Conservation (phyloP, 768 basidiomycete species). For the Gloeophyllum trabeum region DNA sequence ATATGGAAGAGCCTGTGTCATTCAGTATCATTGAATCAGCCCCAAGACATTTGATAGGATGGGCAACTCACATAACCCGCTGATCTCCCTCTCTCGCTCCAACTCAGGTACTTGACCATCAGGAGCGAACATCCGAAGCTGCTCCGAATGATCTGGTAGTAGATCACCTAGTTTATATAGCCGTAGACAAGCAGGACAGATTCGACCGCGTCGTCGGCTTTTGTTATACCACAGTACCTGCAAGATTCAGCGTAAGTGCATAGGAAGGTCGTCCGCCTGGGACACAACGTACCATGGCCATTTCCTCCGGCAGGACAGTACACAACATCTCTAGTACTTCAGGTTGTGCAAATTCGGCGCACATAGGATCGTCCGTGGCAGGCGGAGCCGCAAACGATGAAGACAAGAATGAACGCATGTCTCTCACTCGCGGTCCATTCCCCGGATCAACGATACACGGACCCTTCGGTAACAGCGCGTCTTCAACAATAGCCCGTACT, state of each 20-base stretch:
- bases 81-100: slow-evolving; percentile 53
- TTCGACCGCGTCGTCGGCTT: slow-evolving; percentile 53
- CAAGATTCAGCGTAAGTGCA: neutral
- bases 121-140: slow-evolving; percentile 7
- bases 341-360: slow-evolving; percentile 67
- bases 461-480: slow-evolving; percentile 11
- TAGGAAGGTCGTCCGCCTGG: neutral
- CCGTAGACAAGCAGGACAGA: slow-evolving; percentile 72
- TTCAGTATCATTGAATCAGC: slow-evolving; percentile 2
- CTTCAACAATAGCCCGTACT: slow-evolving; percentile 4
- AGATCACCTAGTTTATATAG: slow-evolving; percentile 61
- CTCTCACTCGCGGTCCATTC: slow-evolving; percentile 65
- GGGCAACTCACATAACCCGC: slow-evolving; percentile 57
- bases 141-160: slow-evolving; percentile 18
- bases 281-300: slow-evolving; percentile 43
- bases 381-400: slow-evolving; percentile 62
- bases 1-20: slow-evolving; percentile 58
- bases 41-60: neutral
- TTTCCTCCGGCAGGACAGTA: slow-evolving; percentile 60
- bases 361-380: slow-evolving; percentile 51
- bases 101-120: slow-evolving; percentile 29
- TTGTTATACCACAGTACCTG: slow-evolving; percentile 84
- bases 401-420: slow-evolving; percentile 51
- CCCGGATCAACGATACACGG: slow-evolving; percentile 74
- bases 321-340: slow-evolving; percentile 67